A percentile compares a stretch with the other conserved stretches of the same genome.
phyloP scores from a whole-genome alignment of 768 basidiomycete species.

The Pleurotus eryngii region DNA sequence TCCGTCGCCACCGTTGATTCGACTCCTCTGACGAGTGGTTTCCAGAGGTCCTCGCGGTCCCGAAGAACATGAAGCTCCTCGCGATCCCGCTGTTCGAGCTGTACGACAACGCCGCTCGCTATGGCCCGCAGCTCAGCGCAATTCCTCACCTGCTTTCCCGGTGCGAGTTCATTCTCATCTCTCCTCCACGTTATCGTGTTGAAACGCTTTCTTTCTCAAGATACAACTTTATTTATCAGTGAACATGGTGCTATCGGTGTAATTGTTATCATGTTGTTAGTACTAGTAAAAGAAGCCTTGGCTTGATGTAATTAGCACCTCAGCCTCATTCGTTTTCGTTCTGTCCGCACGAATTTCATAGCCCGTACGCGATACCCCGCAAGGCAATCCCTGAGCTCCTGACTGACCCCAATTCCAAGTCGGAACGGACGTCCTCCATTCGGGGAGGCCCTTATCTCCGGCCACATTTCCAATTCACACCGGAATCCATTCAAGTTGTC shows the following conservation, averaged over 20 bases:
- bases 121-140: slow-evolving; percentile 81
- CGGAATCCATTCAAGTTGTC: too few species aligned
- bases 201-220: slow-evolving; percentile 67
- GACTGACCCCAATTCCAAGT: too few species aligned
- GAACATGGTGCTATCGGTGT: slow-evolving; percentile 7
- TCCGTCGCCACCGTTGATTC: background rate
- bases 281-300: too few species aligned
- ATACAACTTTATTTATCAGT: slow-evolving; percentile 83
- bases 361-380: too few species aligned
- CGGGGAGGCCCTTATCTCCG: too few species aligned
- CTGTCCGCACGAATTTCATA: too few species aligned
- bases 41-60: slow-evolving; percentile 91
- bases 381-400: too few species aligned
- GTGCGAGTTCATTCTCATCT: background rate
- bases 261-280: too few species aligned
- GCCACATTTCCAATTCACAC: too few species aligned
- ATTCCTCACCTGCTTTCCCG: slow-evolving; percentile 60
- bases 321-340: too few species aligned
- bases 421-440: too few species aligned
- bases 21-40: background rate
- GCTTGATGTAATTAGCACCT: too few species aligned
- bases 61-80: slow-evolving; percentile 98
- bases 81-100: slow-evolving; percentile 96
- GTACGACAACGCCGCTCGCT: slow-evolving; percentile 95
- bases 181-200: background rate